These are phyloP conservation scores for Garcia nutans DNA, from an alignment of 345 rosid genomes.

Conservation along the genomic window DNA sequence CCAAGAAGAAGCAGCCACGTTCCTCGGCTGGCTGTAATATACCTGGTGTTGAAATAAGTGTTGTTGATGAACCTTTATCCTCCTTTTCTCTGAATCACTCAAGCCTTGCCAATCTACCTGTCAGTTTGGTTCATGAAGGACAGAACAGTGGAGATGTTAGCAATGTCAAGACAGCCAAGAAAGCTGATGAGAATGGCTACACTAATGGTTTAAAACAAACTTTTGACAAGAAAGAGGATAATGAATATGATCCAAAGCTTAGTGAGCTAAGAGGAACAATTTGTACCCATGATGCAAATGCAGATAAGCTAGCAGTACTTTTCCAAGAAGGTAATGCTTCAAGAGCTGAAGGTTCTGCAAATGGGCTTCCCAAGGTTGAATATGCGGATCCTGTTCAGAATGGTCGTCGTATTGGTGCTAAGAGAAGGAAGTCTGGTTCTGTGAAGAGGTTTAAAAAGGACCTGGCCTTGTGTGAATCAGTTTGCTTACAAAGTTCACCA, in stretches of 20 bases:
- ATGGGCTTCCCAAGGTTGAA: slow-evolving; percentile 52
- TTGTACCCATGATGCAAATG: slow-evolving; percentile 39
- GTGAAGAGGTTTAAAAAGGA: slow-evolving; percentile 95
- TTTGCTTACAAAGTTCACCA: slow-evolving; percentile 34
- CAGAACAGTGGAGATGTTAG: slow-evolving; percentile 36
- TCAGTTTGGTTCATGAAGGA: slow-evolving; percentile 33
- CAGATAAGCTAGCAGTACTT: slow-evolving; percentile 43
- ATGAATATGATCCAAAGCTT: slow-evolving; percentile 82
- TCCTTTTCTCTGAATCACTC: slow-evolving; percentile 41
- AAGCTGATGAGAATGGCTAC: slow-evolving; percentile 47
- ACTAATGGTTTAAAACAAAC: slow-evolving; percentile 34
- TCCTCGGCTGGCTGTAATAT: slow-evolving; percentile 33
- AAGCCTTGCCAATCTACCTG: slow-evolving; percentile 33
- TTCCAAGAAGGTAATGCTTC: slow-evolving; percentile 46
- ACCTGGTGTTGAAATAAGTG: slow-evolving; percentile 28
- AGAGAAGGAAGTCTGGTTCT: slow-evolving; percentile 85
- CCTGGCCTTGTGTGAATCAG: slow-evolving; percentile 29
- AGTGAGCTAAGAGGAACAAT: slow-evolving; percentile 69
- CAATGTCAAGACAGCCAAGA: slow-evolving; percentile 31
- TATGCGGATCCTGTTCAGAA: slow-evolving; percentile 44
- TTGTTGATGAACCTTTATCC: slow-evolving; percentile 39
- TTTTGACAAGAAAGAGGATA: slow-evolving; percentile 42
- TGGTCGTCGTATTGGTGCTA: slow-evolving; percentile 71
- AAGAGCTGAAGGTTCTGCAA: slow-evolving; percentile 44
- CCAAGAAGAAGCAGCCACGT: slow-evolving; percentile 72